Percentiles rank a stretch among this genome's conserved stretches.
phyloP scores from a whole-genome alignment of 371 early-diverging fungal genomes.

The Mortierella sp. region DNA sequence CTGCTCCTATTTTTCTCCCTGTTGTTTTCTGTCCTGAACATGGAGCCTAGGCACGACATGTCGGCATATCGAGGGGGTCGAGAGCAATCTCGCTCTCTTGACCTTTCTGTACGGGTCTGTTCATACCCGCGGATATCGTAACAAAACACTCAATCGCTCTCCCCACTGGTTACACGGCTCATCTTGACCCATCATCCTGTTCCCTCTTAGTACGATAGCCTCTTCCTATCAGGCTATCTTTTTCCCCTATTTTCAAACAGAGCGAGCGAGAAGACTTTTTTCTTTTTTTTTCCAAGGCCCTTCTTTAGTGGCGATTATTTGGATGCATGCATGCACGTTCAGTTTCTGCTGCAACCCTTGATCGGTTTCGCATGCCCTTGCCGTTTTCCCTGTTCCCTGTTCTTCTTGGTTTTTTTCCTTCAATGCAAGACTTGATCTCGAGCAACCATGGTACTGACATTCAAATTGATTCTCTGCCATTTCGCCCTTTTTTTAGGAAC shows the following conservation, averaged over 20 bases:
- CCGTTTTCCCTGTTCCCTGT: no score
- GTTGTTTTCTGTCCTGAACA: neutral
- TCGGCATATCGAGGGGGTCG: neutral
- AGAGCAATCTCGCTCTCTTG: neutral
- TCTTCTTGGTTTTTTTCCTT: neutral
- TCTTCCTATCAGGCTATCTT: conserved; percentile 2
- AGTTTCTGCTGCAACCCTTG: conserved; percentile 9
- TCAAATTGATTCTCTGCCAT: neutral
- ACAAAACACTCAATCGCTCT: conserved; percentile 14
- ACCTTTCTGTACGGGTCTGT: neutral
- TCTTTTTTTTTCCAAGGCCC: no score
- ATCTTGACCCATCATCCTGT: conserved; percentile 1
- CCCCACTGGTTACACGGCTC: neutral
- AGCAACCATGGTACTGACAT: neutral
- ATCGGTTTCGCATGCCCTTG: neutral
- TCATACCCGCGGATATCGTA: neutral
- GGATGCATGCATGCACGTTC: neutral
- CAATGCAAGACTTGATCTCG: neutral
- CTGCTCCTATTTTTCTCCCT: neutral
- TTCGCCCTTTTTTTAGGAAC: conserved; percentile 16
- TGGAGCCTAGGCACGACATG: neutral
- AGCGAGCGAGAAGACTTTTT: no score
- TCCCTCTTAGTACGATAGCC: no score
- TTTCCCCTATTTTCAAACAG: no score
- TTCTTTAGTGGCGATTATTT: neutral